Evolutionary conservation across 176 grass and related monocot genomes (phyloP).

Genomic region (Musa acuminata): DNA sequence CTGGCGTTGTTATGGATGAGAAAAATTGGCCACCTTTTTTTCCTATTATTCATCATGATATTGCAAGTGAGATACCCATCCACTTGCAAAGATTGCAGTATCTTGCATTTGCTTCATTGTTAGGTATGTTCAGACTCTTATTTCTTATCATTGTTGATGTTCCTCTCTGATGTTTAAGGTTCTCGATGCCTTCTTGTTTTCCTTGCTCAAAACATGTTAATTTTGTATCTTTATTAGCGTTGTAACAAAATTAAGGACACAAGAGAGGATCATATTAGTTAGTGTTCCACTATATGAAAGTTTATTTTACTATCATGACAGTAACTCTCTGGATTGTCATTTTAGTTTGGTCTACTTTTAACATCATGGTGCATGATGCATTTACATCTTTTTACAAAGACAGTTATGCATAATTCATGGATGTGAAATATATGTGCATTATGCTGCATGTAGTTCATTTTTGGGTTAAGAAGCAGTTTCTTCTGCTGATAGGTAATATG

Average conservation of each 20-base stretch:
- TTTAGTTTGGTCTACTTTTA: not conserved
- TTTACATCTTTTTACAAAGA: not conserved
- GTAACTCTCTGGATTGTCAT: not conserved
- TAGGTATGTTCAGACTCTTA: slow-evolving; percentile 32
- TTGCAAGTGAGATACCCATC: slow-evolving; percentile 63
- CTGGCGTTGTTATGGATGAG: slow-evolving; percentile 50
- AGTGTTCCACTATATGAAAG: not conserved
- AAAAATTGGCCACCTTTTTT: slow-evolving; percentile 77
- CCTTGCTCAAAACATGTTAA: not conserved
- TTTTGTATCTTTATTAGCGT: not conserved
- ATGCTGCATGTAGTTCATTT: not conserved
- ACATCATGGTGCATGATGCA: not conserved
- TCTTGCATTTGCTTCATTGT: slow-evolving; percentile 48
- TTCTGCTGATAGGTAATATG: not conserved
- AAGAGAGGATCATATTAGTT: not conserved
- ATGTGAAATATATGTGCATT: not conserved
- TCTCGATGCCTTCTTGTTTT: not conserved
- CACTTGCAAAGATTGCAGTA: slow-evolving; percentile 48
- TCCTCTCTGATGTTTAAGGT: not conserved
- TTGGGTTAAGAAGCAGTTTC: not conserved
- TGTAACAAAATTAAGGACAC: not conserved
- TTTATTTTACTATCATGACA: not conserved
- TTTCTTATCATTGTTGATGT: not conserved
- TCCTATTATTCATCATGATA: slow-evolving; percentile 71
- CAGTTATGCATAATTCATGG: not conserved